Base-by-base conservation (phyloP, 2,329 filamentous ascomycete genomes). In the Decorospora gaudefroyi region DNA sequence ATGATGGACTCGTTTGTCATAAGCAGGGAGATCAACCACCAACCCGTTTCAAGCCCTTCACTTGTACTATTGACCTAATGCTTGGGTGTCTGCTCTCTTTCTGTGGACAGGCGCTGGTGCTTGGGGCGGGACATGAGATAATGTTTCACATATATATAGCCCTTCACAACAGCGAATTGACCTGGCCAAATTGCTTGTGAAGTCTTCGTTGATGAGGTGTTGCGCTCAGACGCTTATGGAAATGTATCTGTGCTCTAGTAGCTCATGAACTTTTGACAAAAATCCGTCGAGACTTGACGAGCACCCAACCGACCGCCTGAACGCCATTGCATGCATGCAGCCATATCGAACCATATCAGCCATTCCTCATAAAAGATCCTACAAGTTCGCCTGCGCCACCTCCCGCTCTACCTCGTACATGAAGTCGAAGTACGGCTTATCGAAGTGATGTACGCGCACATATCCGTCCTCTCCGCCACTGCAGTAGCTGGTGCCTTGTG, bases 391-490 rank as follows among this genome's bases (percentile, higher is more conserved):
- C 62, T 75, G 76, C 48, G 53, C 61, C 32, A 58, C 60, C 44
- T 96, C 91, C 74, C 91, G 82, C 84, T 99, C 93, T 51, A 97
- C 93, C 80, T 99, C 93, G 74, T 96, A 99, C 79, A 88, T 83
- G 78, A 99, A 99, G 75, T 99, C 93, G 73, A 93, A 97, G 81
- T 96, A 99, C 52, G 87, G 83, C 81, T 95, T 95, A 78, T 99
- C 93, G 75, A 99, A 99, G 76, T 96, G 90, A 77, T 99, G 93
- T 60, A 97, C 86, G 68, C 93, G 88, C 56, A 99, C 92, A 77
- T 99, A 99, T 67, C 93, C 93, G 74, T 99, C 93, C 78, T 99
- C 93, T 75, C 91, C 92, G 62, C 93, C 93, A 67, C 87, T 92
- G 66, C 90, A 91, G 76, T 99, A 99, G 65, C 89, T 85, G 70